Conservation (phyloP, 2,329 filamentous ascomycete species). For the Domatiomyces catenatus region DNA sequence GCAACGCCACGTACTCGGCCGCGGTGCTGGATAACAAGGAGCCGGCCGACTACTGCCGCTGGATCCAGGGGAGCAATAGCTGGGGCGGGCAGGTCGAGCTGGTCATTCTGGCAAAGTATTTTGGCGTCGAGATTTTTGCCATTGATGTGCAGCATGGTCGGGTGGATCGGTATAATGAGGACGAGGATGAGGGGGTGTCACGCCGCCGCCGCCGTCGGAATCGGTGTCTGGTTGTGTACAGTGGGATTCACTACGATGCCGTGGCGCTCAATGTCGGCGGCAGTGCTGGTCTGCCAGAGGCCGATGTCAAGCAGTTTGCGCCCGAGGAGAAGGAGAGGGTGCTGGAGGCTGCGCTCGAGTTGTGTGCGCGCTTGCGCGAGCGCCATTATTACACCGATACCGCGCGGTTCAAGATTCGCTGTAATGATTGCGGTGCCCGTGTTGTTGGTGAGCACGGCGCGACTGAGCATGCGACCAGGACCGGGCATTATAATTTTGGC, state of each 20-base stretch:
- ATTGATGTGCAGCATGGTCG: slow-evolving; percentile 60
- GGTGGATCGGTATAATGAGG: slow-evolving; percentile 58
- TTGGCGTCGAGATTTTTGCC: slow-evolving; percentile 70
- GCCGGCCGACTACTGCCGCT: slow-evolving; percentile 61
- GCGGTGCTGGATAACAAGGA: slow-evolving; percentile 56
- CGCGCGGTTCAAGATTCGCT: slow-evolving; percentile 60
- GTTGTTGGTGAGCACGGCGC: slow-evolving; percentile 33
- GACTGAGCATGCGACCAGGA: slow-evolving; percentile 30
- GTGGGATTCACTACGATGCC: slow-evolving; percentile 84
- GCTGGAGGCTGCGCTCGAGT: slow-evolving; percentile 44
- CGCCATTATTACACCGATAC: slow-evolving; percentile 84
- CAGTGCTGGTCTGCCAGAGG: slow-evolving; percentile 47
- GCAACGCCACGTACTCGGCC: slow-evolving; percentile 51
- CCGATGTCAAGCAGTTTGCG: slow-evolving; percentile 64
- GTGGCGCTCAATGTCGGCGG: slow-evolving; percentile 58
- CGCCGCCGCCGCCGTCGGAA: slow-evolving; percentile 12
- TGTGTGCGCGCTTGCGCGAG: slow-evolving; percentile 52
- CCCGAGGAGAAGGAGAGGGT: slow-evolving; percentile 36
- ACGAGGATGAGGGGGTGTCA: slow-evolving; percentile 36
- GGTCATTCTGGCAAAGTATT: slow-evolving; percentile 67
- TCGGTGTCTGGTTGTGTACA: slow-evolving; percentile 58
- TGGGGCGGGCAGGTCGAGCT: slow-evolving; percentile 93
- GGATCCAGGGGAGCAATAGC: slow-evolving; percentile 63
- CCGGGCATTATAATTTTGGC: slow-evolving; percentile 36
- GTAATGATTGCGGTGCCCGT: slow-evolving; percentile 42